phyloP scores from a whole-genome alignment of 768 basidiomycete genomes.

The Mycena venus region DNA sequence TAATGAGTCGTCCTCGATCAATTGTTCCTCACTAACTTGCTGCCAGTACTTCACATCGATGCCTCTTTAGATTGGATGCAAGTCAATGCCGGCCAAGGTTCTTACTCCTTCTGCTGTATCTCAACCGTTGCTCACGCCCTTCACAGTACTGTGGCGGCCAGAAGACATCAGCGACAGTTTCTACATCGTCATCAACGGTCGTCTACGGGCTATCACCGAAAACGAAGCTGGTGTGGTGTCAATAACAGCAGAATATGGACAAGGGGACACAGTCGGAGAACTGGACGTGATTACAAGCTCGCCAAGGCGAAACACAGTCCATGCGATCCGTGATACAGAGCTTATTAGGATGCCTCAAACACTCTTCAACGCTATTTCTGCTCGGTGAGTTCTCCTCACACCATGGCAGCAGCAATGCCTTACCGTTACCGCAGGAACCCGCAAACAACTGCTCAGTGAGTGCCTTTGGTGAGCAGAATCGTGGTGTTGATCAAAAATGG shows the following conservation, averaged over 20 bases:
- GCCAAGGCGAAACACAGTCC: slow-evolving; percentile 88
- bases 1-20: slow-evolving; percentile 51
- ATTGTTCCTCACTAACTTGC: background rate
- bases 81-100: slow-evolving; percentile 87
- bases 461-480: slow-evolving; percentile 12
- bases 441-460: slow-evolving; percentile 86
- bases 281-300: slow-evolving; percentile 97
- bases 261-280: slow-evolving; percentile 97
- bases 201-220: slow-evolving; percentile 90
- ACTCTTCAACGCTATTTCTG: slow-evolving; percentile 96
- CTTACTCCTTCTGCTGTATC: background rate
- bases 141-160: slow-evolving; percentile 86
- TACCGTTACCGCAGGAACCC: slow-evolving; percentile 68
- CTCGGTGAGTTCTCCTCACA: slow-evolving; percentile 64
- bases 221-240: slow-evolving; percentile 80
- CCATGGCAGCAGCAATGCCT: background rate
- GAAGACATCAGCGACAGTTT: slow-evolving; percentile 94
- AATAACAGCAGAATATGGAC: slow-evolving; percentile 94
- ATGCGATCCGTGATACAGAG: slow-evolving; percentile 98
- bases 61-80: slow-evolving; percentile 99
- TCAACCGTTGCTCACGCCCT: background rate
- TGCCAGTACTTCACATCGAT: slow-evolving; percentile 93
- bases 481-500: background rate
- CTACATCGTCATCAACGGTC: slow-evolving; percentile 98
- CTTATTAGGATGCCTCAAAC: slow-evolving; percentile 97